Evolutionary conservation across 75 land plant genomes (phyloP), one percentile per base, ranked within the genome.

Genomic region (Sequoiadendron giganteum): DNA sequence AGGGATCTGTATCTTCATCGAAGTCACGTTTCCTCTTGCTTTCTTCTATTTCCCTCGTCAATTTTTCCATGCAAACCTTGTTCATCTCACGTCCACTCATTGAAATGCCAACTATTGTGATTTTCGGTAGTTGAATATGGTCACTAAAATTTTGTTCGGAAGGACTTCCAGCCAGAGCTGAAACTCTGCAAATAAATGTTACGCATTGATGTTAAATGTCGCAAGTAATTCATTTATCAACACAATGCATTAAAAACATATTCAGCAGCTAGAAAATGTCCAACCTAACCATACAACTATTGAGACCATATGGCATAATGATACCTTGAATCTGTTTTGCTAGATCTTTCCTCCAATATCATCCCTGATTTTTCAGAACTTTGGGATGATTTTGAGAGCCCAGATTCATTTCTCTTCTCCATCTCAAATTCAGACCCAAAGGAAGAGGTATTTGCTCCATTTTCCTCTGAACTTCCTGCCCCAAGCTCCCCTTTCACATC

Each of bases 101-200:
- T 14, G 95, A 92, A 55, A 96, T 90, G 3, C 98, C 95, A 78
- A 95, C 92, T 94, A 96, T 96, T 30, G 95, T 95, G 39, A 96
- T 89, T 85, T 94, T 94, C 45, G 98, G 98, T 85, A 95, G 16
- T 58, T 58, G 94, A 61, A 93, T 88, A 0, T 90, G 89, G 75
- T 89, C 86, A 34, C 38, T 85, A 18, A 54, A 15, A 54, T 32
- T 52, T 55, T 85, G 61, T 34, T 54, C 65, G 18, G 58, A 32
- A 49, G 86, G 65, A 56, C 42, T 40, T 55, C 30, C 61, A 34
- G 10, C 61, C 86, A 85, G n/a, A 34, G 86, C 21, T 36, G 86
- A 30, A 10, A 8, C 61, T 54, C 86, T 85, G 86, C 25, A 83
- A 83, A 78, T 38, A 42, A 81, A 45, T 8, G 10, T 42, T 43